These are phyloP conservation scores for Staphylotrichum longicolle DNA, from an alignment of 495 filamentous ascomycete species.

Conservation along the genomic window DNA sequence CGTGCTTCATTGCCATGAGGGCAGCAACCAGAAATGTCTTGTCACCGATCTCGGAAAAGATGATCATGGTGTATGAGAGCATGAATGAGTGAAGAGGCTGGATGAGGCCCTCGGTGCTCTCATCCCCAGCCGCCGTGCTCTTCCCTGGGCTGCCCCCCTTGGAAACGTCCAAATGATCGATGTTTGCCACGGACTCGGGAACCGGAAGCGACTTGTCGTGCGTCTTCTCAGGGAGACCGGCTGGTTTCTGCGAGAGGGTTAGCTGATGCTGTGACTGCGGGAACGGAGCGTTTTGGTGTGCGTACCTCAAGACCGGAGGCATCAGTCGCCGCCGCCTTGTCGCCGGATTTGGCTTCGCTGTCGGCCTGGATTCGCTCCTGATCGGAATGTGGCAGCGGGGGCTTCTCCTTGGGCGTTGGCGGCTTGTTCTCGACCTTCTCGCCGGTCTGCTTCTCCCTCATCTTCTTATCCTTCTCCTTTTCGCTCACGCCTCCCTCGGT, in stretches of 20 bases:
- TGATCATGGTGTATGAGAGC: constrained; percentile 93
- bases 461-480: constrained; percentile 70
- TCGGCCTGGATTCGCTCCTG: constrained; percentile 55
- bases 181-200: constrained; percentile 58
- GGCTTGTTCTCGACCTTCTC: constrained; percentile 69
- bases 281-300: neutral
- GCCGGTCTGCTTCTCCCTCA: constrained; percentile 57
- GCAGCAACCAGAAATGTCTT: constrained; percentile 98
- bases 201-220: constrained; percentile 75
- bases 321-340: constrained; percentile 40
- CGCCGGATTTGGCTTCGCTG: constrained; percentile 35
- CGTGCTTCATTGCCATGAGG: constrained; percentile 98
- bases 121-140: constrained; percentile 35
- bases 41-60: constrained; percentile 96
- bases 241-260: constrained; percentile 64
- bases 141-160: constrained; percentile 42
- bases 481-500: constrained; percentile 83
- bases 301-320: constrained; percentile 68
- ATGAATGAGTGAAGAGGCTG: constrained; percentile 87
- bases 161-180: constrained; percentile 65
- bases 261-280: neutral
- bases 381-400: constrained; percentile 76
- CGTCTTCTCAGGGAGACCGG: constrained; percentile 73
- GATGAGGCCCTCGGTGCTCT: constrained; percentile 61
- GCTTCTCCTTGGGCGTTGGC: constrained; percentile 78